Evolutionary conservation across 139 green algal genomes (phyloP), one percentile per base, ranked within the genome.

Genomic region (Volvox reticuliferus): DNA sequence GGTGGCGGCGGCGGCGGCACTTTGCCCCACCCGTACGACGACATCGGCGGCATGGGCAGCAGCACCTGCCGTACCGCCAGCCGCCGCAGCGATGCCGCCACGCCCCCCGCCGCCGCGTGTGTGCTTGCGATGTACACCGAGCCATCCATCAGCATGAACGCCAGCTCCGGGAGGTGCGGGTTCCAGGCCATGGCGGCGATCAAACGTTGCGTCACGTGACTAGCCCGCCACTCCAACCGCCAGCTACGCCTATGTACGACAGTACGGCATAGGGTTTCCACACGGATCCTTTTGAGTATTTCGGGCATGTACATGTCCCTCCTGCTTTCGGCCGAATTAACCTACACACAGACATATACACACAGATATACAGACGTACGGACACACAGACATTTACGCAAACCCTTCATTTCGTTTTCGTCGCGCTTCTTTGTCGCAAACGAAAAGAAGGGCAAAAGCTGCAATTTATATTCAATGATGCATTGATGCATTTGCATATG

Each of bases 211-310:
- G 75, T 84, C 37, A 33, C 1, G 75, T 73, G 44, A 33, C 13
- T 30, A 30, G 55, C 86, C 32, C 86, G 86, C 86, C 86, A 90
- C 75, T 90, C 86, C 55, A 90, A 71, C 3, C 86, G 73, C 86
- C 86, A 90, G 75, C 75, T 85, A 33, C 73, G 73, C 86, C 86
- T 90, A 67, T 24, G 65, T 55, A 55, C 44, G 44, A 55, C 44
- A 55, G 44, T 55, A 55, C 44, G 44, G 44, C 44, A 55, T 55
- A 14, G 9, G 9, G 44, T 55, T 55, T 55, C 44, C 44, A 9
- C 9, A 55, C 9, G 44, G 44, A 55, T 55, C 44, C 44, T 14
- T 9, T 55, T n/a, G n/a, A n/a, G n/a, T n/a, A n/a, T n/a, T n/a
- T n/a, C n/a, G 44, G 9, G 44, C 9, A 55, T 55, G 44, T 55